These are phyloP conservation scores for Penicillium samsonianum DNA, from an alignment of 495 filamentous ascomycete species.

Conservation along the genomic window DNA sequence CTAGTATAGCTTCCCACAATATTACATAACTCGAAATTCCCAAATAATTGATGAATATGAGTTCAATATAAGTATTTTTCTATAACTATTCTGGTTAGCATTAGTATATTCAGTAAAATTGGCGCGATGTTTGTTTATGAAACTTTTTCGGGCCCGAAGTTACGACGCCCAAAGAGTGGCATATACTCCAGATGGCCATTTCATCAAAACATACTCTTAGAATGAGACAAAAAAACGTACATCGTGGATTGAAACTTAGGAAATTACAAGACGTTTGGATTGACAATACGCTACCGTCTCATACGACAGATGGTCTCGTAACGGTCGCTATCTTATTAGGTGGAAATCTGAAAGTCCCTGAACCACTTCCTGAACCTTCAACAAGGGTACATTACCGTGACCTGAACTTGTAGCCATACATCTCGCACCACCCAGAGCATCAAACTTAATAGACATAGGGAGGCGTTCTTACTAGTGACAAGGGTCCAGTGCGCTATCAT, in stretches of 20 bases:
- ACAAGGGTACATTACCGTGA: not conserved
- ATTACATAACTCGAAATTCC: no score
- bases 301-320: not conserved
- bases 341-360: not conserved
- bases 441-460: not conserved
- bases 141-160: not conserved
- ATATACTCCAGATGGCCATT: not conserved
- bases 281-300: not conserved
- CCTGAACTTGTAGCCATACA: not conserved
- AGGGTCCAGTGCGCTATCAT: not conserved
- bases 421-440: not conserved
- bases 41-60: no score
- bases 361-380: not conserved
- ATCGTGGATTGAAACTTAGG: slow-evolving; percentile 11
- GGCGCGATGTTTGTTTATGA: not conserved
- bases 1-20: no score
- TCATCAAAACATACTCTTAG: not conserved
- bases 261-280: slow-evolving; percentile 3
- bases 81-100: no score
- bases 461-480: not conserved
- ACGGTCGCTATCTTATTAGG: not conserved
- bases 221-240: not conserved
- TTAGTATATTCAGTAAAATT: no score
- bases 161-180: no score
- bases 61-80: no score